A percentile compares a stretch with the other conserved stretches of the same genome.
phyloP scores from a whole-genome alignment of 2,329 filamentous ascomycete genomes.

The Cucurbitaria berberidis region DNA sequence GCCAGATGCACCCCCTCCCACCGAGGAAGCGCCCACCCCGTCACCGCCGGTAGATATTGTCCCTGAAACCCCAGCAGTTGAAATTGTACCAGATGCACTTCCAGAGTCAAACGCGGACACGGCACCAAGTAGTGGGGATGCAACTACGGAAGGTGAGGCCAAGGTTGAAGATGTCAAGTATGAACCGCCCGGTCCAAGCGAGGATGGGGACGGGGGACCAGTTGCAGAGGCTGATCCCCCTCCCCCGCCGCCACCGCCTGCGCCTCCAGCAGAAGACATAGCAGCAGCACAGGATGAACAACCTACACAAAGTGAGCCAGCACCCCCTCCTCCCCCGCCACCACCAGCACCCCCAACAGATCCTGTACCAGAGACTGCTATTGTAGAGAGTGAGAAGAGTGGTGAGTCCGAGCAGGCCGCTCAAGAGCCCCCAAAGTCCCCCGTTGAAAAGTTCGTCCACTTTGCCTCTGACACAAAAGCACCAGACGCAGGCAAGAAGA shows the following conservation, averaged over 20 bases:
- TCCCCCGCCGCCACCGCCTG: constrained; percentile 6
- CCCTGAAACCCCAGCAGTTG: constrained; percentile 9
- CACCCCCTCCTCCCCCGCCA: constrained; percentile 16
- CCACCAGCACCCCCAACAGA: constrained; percentile 1
- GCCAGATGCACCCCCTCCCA: constrained; percentile 5
- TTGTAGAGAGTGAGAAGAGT: constrained; percentile 39
- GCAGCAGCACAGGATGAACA: constrained; percentile 5
- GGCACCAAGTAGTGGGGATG: constrained; percentile 11
- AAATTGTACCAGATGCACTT: constrained; percentile 1
- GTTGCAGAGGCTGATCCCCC: constrained; percentile 6
- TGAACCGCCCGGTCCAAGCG: constrained; percentile 27
- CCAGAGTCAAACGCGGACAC: constrained; percentile 4
- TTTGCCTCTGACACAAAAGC: constrained; percentile 49
- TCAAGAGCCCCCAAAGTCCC: constrained; percentile 42
- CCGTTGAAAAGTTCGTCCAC: constrained; percentile 42
- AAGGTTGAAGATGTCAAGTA: constrained; percentile 31
- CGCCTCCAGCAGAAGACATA: constrained; percentile 10
- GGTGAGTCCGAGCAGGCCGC: constrained; percentile 47
- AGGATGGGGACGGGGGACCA: constrained; percentile 3
- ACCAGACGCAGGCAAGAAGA: constrained; percentile 43
- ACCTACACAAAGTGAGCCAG: constrained; percentile 12
- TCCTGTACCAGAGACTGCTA: constrained; percentile 18
- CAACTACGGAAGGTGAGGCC: constrained; percentile 17
- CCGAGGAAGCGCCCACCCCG: constrained; percentile 5
- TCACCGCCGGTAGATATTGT: constrained; percentile 7